A percentile compares a stretch with the other conserved stretches of the same genome.
These are phyloP conservation scores for Thermomucor indicae-seudaticae DNA, from an alignment of 371 early-diverging fungal species.

Conservation along the genomic window DNA sequence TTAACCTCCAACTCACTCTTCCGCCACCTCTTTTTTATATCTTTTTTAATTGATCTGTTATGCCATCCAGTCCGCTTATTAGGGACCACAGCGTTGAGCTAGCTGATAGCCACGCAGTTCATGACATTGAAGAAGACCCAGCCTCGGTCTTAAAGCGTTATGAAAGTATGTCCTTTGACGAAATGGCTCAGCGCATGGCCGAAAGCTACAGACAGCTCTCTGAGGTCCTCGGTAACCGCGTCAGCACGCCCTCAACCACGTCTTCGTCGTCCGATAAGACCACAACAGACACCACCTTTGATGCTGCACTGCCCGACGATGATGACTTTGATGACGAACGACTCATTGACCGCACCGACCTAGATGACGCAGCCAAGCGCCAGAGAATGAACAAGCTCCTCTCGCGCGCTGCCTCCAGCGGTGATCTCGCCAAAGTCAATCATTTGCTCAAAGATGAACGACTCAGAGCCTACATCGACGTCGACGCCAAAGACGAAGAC, in stretches of 20 bases:
- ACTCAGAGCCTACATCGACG: slow-evolving; percentile 61
- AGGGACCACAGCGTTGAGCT: neutral
- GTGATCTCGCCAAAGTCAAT: slow-evolving; percentile 90
- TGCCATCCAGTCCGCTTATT: neutral
- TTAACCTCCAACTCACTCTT: neutral
- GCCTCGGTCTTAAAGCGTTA: slow-evolving; percentile 24
- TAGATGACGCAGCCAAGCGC: slow-evolving; percentile 40
- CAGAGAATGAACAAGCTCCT: slow-evolving; percentile 45
- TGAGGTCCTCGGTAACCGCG: slow-evolving; percentile 30
- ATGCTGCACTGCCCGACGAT: slow-evolving; percentile 10
- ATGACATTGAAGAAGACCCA: neutral
- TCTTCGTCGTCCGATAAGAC: slow-evolving; percentile 12
- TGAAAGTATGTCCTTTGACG: slow-evolving; percentile 42
- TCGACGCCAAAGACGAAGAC: slow-evolving; percentile 79
- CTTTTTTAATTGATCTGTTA: neutral
- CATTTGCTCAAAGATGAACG: slow-evolving; percentile 50
- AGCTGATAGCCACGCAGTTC: neutral
- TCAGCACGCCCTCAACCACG: slow-evolving; percentile 13
- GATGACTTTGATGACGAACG: slow-evolving; percentile 7
- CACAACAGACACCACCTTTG: slow-evolving; percentile 8
- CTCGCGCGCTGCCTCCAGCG: slow-evolving; percentile 69
- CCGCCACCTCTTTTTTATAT: neutral
- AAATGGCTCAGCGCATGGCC: slow-evolving; percentile 35
- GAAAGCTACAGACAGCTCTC: slow-evolving; percentile 38
- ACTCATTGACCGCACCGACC: slow-evolving; percentile 7